Percentiles rank a stretch among this genome's conserved stretches.
Conservation (phyloP, 2,329 filamentous ascomycete genomes). For the Hypoxylon sp. region DNA sequence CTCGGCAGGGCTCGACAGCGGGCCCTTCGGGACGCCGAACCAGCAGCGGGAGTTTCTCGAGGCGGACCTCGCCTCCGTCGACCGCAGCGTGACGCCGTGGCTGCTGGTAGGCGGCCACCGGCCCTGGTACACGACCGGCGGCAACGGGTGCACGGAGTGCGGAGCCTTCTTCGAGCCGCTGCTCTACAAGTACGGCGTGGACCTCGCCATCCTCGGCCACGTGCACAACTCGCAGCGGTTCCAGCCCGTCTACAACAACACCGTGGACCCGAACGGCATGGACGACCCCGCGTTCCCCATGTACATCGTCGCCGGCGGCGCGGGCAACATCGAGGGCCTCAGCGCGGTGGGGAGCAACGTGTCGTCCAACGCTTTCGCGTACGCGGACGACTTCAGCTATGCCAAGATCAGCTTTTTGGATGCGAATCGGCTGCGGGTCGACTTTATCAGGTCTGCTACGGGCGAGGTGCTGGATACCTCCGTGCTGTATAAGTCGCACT, state of each 20-base stretch:
- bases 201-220: constrained; percentile 68
- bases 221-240: constrained; percentile 70
- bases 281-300: constrained; percentile 59
- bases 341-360: constrained; percentile 57
- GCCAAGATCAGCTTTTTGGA: constrained; percentile 62
- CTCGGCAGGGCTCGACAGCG: constrained; percentile 58
- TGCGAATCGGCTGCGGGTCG: constrained; percentile 59
- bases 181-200: constrained; percentile 68
- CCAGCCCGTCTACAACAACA: constrained; percentile 55
- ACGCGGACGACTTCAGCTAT: constrained; percentile 66
- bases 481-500: constrained; percentile 62
- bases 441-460: constrained; percentile 63
- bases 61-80: constrained; percentile 67
- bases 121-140: constrained; percentile 61
- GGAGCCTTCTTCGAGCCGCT: constrained; percentile 65
- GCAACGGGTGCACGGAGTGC: constrained; percentile 59
- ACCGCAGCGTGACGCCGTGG: constrained; percentile 68
- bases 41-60: constrained; percentile 68
- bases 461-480: constrained; percentile 63
- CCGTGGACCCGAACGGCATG: constrained; percentile 54
- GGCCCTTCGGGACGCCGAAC: constrained; percentile 61
- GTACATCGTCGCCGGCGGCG: constrained; percentile 68
- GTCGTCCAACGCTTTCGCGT: constrained; percentile 61
- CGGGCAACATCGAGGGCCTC: constrained; percentile 68
- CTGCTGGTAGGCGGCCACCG: constrained; percentile 61